Conservation (phyloP, 1,284 basidiomycete species). For the Puccinia horiana region DNA sequence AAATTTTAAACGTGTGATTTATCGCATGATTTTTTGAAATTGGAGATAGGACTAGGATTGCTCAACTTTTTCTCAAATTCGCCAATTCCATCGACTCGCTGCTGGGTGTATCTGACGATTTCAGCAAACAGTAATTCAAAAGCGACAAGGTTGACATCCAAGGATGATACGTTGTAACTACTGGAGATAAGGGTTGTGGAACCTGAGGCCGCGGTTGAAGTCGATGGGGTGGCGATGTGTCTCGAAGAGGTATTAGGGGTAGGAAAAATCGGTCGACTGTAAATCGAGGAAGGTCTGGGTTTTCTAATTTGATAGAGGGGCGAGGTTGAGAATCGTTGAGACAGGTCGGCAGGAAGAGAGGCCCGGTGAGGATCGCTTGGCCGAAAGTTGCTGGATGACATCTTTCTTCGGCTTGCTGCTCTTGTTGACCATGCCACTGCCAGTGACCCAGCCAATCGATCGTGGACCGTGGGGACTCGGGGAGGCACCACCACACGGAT, state of each 20-base stretch:
- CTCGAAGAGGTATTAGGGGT: conserved; percentile 4
- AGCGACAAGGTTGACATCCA: conserved; percentile 70
- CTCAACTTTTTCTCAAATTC: conserved; percentile 80
- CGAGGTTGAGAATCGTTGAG: conserved; percentile 12
- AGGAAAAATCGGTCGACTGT: conserved; percentile 20
- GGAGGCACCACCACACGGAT: too few species aligned
- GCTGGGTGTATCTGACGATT: conserved; percentile 90
- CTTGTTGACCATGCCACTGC: neutral
- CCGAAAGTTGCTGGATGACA: conserved; percentile 8
- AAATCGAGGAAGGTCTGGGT: conserved; percentile 4
- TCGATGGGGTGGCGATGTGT: conserved; percentile 13
- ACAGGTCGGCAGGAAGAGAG: conserved; percentile 16
- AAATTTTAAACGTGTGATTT: conserved; percentile 19
- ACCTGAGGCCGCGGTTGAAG: conserved; percentile 10
- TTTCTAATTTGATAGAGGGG: conserved; percentile 17
- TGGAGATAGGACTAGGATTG: conserved; percentile 34
- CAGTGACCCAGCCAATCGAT: neutral
- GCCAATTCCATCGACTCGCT: conserved; percentile 85
- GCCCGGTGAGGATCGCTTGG: conserved; percentile 17
- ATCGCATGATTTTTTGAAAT: too few species aligned
- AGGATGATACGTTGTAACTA: conserved; percentile 13
- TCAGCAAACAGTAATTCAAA: conserved; percentile 89
- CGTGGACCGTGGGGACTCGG: neutral
- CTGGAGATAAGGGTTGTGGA: neutral
- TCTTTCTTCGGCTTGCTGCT: neutral